phyloP scores from a whole-genome alignment of 108 stramenopile genomes.

The Cyclostephanos tholiformis region DNA sequence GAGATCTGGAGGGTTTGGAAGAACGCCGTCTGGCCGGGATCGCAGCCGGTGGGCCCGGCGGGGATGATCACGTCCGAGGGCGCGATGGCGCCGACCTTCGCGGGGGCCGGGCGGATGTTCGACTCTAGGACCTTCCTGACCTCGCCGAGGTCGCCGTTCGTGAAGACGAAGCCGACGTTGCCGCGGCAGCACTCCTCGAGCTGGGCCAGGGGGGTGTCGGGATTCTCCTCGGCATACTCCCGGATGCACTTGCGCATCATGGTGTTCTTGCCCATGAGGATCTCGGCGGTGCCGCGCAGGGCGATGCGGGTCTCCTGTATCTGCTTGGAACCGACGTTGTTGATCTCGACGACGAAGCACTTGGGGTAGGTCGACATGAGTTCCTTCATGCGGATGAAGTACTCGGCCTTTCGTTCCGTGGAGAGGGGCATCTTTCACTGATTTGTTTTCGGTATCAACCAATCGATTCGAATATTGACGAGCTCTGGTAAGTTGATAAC shows the following conservation, averaged over 20 bases:
- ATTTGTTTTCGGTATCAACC: no score
- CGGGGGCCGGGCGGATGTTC: constrained; percentile 96
- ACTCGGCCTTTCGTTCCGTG: constrained; percentile 83
- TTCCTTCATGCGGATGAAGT: constrained; percentile 81
- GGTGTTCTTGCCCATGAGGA: constrained; percentile 99
- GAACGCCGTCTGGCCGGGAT: constrained; percentile 99
- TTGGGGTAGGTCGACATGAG: constrained; percentile 78
- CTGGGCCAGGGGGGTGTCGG: constrained; percentile 84
- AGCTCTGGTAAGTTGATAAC: background rate
- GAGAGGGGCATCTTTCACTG: constrained; percentile 81
- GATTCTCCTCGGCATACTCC: constrained; percentile 91
- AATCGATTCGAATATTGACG: no score
- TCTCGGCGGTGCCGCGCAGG: constrained; percentile 92
- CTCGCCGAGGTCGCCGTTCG: constrained; percentile 94
- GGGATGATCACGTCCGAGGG: constrained; percentile 94
- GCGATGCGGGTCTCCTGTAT: constrained; percentile 90
- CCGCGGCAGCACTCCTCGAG: constrained; percentile 83
- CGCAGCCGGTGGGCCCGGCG: constrained; percentile 98
- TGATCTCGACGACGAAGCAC: constrained; percentile 93
- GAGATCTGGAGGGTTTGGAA: constrained; percentile 99
- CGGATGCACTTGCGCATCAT: constrained; percentile 97
- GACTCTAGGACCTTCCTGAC: constrained; percentile 84
- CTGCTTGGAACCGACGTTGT: constrained; percentile 99
- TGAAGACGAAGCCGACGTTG: constrained; percentile 99
- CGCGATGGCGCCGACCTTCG: constrained; percentile 94